A percentile compares a stretch with the other conserved stretches of the same genome.
These are phyloP conservation scores for Carex scoparia DNA, from an alignment of 176 grass and related monocot genomes.

Conservation along the genomic window DNA sequence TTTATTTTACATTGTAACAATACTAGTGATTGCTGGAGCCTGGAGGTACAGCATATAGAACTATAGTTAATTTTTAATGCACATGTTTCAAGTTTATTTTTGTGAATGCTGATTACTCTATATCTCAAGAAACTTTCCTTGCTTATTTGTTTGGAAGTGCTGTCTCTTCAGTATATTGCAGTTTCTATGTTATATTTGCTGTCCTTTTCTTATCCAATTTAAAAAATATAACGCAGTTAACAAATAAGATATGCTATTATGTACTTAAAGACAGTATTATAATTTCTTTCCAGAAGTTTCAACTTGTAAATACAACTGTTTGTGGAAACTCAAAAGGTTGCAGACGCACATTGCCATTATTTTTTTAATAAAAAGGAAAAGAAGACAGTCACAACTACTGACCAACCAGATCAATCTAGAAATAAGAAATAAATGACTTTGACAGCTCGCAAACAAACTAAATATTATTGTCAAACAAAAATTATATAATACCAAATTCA, in stretches of 20 bases:
- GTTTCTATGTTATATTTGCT: background rate
- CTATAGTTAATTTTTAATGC: background rate
- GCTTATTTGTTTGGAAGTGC: background rate
- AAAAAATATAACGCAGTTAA: background rate
- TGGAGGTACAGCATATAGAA: background rate
- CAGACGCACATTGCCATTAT: background rate
- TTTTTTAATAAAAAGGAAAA: background rate
- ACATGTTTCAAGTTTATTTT: background rate
- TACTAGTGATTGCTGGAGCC: background rate
- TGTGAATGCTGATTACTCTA: background rate
- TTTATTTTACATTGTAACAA: background rate
- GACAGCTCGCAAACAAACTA: background rate
- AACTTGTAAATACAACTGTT: slow-evolving; percentile 7
- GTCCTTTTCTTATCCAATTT: background rate
- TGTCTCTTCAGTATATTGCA: background rate
- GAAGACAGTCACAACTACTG: background rate
- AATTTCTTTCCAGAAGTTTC: background rate
- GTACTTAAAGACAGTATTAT: background rate
- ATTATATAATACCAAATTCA: background rate
- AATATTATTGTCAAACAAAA: background rate
- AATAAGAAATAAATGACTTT: background rate
- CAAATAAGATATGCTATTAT: background rate
- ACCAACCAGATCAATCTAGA: slow-evolving; percentile 7
- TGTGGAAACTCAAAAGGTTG: background rate
- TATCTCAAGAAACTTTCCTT: background rate